A percentile compares a stretch with the other conserved stretches of the same genome.
phyloP scores from a whole-genome alignment of 2,329 filamentous ascomycete genomes.

The Aspergillus sergii region DNA sequence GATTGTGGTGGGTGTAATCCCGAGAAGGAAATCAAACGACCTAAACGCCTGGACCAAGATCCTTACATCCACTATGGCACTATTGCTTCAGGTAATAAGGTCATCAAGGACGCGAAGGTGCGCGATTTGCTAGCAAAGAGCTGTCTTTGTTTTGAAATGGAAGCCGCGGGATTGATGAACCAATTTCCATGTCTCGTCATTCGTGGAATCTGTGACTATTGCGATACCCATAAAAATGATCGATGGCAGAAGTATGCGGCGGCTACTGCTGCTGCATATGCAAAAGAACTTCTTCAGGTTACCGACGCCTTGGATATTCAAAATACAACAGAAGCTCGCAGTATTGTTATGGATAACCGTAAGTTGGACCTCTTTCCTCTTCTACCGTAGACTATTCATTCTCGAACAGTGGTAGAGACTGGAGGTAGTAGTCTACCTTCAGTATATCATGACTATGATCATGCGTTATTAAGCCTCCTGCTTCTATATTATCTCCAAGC shows the following conservation, averaged over 20 bases:
- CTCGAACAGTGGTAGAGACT: too few relatives aligned
- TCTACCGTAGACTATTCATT: too few relatives aligned
- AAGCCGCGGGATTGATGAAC: slow-evolving; percentile 11
- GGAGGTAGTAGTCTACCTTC: too few relatives aligned
- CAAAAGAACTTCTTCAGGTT: slow-evolving; percentile 5
- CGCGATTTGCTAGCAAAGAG: background rate
- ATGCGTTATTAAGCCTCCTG: too few relatives aligned
- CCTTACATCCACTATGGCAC: slow-evolving; percentile 6
- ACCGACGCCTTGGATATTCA: background rate
- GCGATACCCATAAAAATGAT: slow-evolving; percentile 9
- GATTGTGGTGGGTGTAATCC: background rate
- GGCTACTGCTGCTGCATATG: slow-evolving; percentile 3
- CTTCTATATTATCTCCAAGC: too few relatives aligned
- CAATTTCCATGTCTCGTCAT: slow-evolving; percentile 4
- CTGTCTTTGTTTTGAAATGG: slow-evolving; percentile 8
- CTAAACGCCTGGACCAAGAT: background rate
- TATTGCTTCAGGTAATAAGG: slow-evolving; percentile 7
- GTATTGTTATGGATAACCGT: background rate
- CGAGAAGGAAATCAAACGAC: background rate
- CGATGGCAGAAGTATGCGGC: slow-evolving; percentile 11
- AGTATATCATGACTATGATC: too few relatives aligned
- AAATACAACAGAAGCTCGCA: background rate
- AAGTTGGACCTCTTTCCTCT: background rate
- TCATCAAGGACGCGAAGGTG: background rate
- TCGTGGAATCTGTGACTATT: slow-evolving; percentile 11